Evolutionary conservation across 345 rosid genomes (phyloP), one percentile per base, ranked within the genome.

Genomic region (Reutealis trisperma): DNA sequence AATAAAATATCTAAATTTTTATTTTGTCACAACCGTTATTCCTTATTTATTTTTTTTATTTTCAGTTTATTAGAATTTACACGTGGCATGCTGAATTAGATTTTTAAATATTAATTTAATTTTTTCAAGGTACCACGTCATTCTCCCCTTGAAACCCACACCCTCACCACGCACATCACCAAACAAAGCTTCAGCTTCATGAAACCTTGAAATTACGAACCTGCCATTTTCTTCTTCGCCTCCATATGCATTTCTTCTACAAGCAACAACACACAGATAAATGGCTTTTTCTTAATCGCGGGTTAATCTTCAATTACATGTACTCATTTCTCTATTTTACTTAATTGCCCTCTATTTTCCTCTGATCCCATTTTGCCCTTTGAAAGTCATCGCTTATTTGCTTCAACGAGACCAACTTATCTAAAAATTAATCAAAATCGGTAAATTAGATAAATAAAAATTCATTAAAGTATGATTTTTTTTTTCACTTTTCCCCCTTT

Each of bases 171-270:
- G 24, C 5, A 30, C 14, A n/a, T n/a, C n/a, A n/a, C n/a, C n/a
- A n/a, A n/a, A n/a, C n/a, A n/a, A n/a, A n/a, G n/a, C n/a, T n/a
- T n/a, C n/a, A n/a, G n/a, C n/a, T n/a, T n/a, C n/a, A n/a, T 32
- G 51, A 73, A 66, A 59, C 55, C 12, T n/a, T 42, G 10, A 63
- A 77, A 71, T 65, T 63, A 63, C 76, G 22, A 42, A 63, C 27
- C 44, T 65, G 57, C 54, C 82, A 68, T 34, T 21, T 0, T 52
- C 58, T 14, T 67, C 54, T 47, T 16, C 68, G 21, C 49, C 52
- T n/a, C 47, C 49, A 72, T 64, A 57, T 41, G 21, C 74, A 41
- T 25, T 1, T 2, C 5, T 8, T 54, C 14, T 47, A 8, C 7
- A 19, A 18, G 61, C 5, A 22, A 21, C 55, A 32, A 22, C 67